Conservation (phyloP, 306 rosid genomes). For the Erythrophleum fordii region DNA sequence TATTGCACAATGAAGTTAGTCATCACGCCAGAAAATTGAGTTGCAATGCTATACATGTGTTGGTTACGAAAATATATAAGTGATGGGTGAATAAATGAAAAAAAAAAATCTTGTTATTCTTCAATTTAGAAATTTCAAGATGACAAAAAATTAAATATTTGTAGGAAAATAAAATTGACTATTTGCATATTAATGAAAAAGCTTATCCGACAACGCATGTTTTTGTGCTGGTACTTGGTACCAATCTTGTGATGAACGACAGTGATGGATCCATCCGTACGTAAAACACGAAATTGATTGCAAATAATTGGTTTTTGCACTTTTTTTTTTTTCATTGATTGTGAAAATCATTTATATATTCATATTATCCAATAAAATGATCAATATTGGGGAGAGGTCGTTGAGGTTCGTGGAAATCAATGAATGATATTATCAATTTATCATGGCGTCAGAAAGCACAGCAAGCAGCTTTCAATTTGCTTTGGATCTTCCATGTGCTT, state of each 20-base stretch:
- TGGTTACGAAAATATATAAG: too few species aligned
- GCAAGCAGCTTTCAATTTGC: background rate
- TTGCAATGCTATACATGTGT: too few species aligned
- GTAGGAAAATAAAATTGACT: background rate
- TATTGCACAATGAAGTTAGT: too few species aligned
- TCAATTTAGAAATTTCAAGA: too few species aligned
- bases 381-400: background rate
- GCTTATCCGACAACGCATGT: constrained; percentile 11
- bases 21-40: too few species aligned
- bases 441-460: too few species aligned
- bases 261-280: background rate
- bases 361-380: background rate
- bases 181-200: background rate
- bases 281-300: constrained; percentile 15
- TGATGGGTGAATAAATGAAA: too few species aligned
- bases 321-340: background rate
- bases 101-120: too few species aligned
- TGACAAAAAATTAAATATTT: too few species aligned
- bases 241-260: background rate
- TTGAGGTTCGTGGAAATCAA: background rate
- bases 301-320: constrained; percentile 17
- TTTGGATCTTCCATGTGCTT: background rate
- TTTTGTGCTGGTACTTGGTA: background rate
- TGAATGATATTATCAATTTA: background rate
- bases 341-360: background rate